Evolutionary conservation across 805 yeast species (phyloP), one percentile per base, ranked within the genome.

Genomic region (Groenewaldozyma tartarivorans): DNA sequence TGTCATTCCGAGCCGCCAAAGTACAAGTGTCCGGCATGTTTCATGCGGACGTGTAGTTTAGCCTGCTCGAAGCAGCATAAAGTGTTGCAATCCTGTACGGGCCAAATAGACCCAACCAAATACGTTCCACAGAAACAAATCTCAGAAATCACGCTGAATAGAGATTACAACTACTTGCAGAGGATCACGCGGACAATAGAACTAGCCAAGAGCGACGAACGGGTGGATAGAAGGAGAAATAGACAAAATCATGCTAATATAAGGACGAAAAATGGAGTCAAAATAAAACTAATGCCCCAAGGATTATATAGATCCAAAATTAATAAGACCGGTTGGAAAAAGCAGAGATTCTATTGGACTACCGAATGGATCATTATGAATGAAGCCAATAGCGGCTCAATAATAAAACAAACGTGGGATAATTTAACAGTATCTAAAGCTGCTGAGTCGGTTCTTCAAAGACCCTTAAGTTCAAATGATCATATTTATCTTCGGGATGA

Each of bases 1-100:
- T 77, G 83, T 48, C 55, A 58, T 7, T 51, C 50, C 16, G 52
- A 62, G 3, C 56, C 50, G 20, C 64, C 68, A 42, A 81, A 79
- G 52, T 88, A 88, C 56, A 76, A 70, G 11, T 88, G 96, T 57
- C 96, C 96, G 0, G 79, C 80, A 15, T 88, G 96, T 54, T 61
- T 63, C 4, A 57, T 64, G 3, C 68, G 62, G 42, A 81, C 90
- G 0, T 88, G 96, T 56, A 75, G 82, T 0, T 55, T 83, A 4
- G 67, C 52, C 5, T 88, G 96, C 62, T 83, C 81, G 20, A 75
- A 73, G 45, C 55, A 68, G 18, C 96, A 88, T 54, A 86, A 86
- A 58, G 51, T 48, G 4, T 71, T 72, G 39, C 62, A 72, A 5
- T 66, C 67, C 17, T 88, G 96, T 55, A 63, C 75, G 3, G 96